These are phyloP conservation scores for Aspergillus fumigatiaffinis DNA, from an alignment of 2,329 filamentous ascomycete genomes.

Conservation along the genomic window DNA sequence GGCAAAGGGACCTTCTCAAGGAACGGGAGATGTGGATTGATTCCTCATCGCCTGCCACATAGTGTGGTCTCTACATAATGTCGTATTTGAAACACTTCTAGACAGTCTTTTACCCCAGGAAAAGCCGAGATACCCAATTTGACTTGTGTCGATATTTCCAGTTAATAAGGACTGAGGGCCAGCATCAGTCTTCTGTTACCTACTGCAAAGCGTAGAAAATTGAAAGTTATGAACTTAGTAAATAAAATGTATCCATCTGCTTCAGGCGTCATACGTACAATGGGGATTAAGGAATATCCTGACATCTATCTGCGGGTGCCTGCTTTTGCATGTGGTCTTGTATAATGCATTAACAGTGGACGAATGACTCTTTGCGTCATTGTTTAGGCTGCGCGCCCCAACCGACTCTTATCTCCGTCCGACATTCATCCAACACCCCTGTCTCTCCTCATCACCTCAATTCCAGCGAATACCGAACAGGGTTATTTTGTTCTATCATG, in stretches of 20 bases:
- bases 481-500: neutral
- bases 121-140: neutral
- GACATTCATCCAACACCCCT: neutral
- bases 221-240: no score
- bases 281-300: neutral
- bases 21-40: slow-evolving; percentile 58
- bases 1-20: slow-evolving; percentile 79
- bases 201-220: neutral
- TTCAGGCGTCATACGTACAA: neutral
- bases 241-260: neutral
- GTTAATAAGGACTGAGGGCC: neutral
- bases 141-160: neutral
- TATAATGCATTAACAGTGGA: neutral
- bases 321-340: neutral
- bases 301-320: neutral
- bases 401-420: neutral
- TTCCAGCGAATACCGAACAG: neutral
- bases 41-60: neutral
- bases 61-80: neutral
- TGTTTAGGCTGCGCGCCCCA: neutral
- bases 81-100: neutral
- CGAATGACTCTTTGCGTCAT: slow-evolving; percentile 1
- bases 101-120: neutral
- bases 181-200: neutral
- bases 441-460: neutral